Percentiles rank a stretch among this genome's conserved stretches.
Conservation (phyloP, 2,329 filamentous ascomycete genomes). For the Polytolypa hystricis region DNA sequence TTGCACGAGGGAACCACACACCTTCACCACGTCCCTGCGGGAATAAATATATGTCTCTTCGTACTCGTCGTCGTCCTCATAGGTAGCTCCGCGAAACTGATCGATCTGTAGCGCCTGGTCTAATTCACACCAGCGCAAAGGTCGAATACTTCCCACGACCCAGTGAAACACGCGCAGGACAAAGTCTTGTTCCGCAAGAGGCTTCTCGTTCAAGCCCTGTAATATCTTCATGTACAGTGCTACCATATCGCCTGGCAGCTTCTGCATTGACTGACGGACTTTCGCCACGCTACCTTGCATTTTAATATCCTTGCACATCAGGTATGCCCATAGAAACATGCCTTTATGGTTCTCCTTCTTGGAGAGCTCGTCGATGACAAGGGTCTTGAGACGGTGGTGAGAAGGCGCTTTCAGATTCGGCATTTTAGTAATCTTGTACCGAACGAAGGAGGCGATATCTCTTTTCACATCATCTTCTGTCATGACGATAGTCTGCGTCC, state of each 20-base stretch:
- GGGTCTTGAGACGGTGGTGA: background rate
- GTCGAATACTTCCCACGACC: constrained; percentile 7
- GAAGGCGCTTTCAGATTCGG: constrained; percentile 1
- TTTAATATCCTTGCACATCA: constrained; percentile 8
- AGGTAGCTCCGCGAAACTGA: background rate
- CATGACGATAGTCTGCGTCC: constrained; percentile 2
- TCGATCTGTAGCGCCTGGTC: constrained; percentile 6
- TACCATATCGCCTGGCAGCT: constrained; percentile 1
- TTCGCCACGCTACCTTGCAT: constrained; percentile 1
- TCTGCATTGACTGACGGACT: background rate
- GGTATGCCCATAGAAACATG: constrained; percentile 7
- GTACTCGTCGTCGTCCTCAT: constrained; percentile 6
- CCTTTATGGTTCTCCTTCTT: constrained; percentile 5
- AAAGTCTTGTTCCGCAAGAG: constrained; percentile 3
- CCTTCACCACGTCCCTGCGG: constrained; percentile 7
- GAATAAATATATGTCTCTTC: constrained; percentile 5
- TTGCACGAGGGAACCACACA: constrained; percentile 5
- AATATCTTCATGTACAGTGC: constrained; percentile 5
- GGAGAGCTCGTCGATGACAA: constrained; percentile 5
- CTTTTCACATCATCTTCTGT: constrained; percentile 3
- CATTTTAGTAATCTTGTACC: constrained; percentile 5
- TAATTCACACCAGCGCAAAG: constrained; percentile 5
- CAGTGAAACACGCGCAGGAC: constrained; percentile 5
- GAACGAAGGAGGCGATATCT: constrained; percentile 6
- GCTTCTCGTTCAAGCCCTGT: constrained; percentile 4